Evolutionary conservation across 2,329 filamentous ascomycete species (phyloP).

Genomic region (Lachnellula cervina): DNA sequence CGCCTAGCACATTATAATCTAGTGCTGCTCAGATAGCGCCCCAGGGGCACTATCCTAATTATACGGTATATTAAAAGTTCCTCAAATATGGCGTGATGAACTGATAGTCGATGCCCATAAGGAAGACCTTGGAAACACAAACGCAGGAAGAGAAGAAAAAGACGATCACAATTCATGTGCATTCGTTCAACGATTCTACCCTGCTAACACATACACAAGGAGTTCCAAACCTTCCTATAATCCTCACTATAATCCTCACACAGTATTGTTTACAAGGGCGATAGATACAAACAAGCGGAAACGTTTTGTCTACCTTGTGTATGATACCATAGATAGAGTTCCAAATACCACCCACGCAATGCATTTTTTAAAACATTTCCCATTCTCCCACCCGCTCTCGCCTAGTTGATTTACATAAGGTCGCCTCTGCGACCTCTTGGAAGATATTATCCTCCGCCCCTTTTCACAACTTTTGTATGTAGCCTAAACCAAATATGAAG

Average conservation of each 20-base stretch:
- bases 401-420: conserved; percentile 10
- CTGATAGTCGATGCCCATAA: too few species aligned
- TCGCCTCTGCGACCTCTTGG: conserved; percentile 1
- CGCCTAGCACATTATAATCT: too few species aligned
- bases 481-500: conserved; percentile 23
- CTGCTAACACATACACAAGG: not conserved
- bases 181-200: too few species aligned
- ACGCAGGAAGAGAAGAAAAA: too few species aligned
- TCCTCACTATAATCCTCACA: not conserved
- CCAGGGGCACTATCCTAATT: too few species aligned
- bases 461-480: conserved; percentile 17
- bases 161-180: too few species aligned
- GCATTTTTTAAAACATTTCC: conserved; percentile 13
- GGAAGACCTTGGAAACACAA: too few species aligned
- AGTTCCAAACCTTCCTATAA: not conserved
- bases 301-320: conserved; percentile 5
- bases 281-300: conserved; percentile 14
- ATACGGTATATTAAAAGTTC: too few species aligned
- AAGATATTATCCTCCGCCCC: not conserved
- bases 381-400: not conserved
- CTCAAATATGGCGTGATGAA: too few species aligned
- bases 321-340: conserved; percentile 13
- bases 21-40: too few species aligned
- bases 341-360: conserved; percentile 15
- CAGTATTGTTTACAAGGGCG: conserved; percentile 1